Base-by-base conservation (phyloP, 2,329 filamentous ascomycete genomes). In the Podosphaera fusca region DNA sequence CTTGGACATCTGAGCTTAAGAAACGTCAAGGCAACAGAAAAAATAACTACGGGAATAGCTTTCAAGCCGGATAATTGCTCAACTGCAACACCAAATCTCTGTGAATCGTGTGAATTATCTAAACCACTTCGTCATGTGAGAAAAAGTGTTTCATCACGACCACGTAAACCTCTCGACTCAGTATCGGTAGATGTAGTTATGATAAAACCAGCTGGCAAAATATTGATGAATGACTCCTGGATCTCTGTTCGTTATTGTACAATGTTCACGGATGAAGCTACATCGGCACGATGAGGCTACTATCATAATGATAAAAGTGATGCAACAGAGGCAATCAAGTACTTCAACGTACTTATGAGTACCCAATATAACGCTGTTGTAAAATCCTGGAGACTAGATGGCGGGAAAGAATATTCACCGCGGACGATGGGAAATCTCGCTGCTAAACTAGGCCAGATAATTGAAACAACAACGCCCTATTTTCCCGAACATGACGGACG, bases 361-460 rank as follows among this genome's bases (percentile, higher is more conserved):
- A 55, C 9, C 12, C 52, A 45, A 30, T 55, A 45, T 4, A 42
- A 55, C 21, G 21, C 36, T 45, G 10, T 54, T 42, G 52, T 45
- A 55, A 55, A 55, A n/a, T 45, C 52, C 33, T 55, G 52, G 52
- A 55, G n/a, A 55, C n/a, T 55, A 14, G 29, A 55, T 30, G 2
- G 52, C 2, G 52, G 52, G 2, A 55, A 42, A 33, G 52, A 55
- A 38, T 55, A 45, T 35, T 55, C 52, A 40, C 52, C 21, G 21
- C 21, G 21, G 21, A 21, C 34, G 35, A 40, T 55, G 34, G 12
- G 52, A 40, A 8, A 40, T 14, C 34, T 40, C 14, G 52, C 52
- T 40, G 29, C 35, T 29, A 31, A 55, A 45, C n/a, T 55, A 45
- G 36, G 35, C 21, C 52, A 55, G 30, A 45, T 45, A 5, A 33